A percentile compares a stretch with the other conserved stretches of the same genome.
Evolutionary conservation across 148 eudicot genomes (phyloP).

Genomic region (Nepenthes gracilis): DNA sequence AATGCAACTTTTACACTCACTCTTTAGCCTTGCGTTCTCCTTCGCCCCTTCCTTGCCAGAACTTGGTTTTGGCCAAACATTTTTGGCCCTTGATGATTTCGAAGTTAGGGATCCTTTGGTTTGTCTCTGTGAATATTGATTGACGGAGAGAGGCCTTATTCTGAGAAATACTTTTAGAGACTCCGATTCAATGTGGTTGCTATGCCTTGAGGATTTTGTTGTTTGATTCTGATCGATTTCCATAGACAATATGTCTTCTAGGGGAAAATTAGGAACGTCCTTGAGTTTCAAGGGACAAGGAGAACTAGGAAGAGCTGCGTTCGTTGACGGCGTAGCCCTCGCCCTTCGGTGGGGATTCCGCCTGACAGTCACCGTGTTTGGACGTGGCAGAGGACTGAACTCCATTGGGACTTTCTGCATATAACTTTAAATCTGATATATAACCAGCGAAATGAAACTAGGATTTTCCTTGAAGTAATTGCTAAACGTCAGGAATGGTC

Average conservation of each 20-base stretch:
- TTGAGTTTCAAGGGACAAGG: slow-evolving; percentile 1
- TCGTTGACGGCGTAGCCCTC: slow-evolving; percentile 32
- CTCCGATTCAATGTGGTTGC: slow-evolving; percentile 5
- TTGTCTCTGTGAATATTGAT: background rate
- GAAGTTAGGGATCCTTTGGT: background rate
- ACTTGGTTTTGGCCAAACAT: slow-evolving; percentile 39
- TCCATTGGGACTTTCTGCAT: too few species aligned
- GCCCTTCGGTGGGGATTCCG: slow-evolving; percentile 69
- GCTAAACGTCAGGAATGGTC: too few species aligned
- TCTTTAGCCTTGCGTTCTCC: slow-evolving; percentile 11
- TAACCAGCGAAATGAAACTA: too few species aligned
- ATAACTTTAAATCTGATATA: too few species aligned
- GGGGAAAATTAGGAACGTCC: slow-evolving; percentile 26
- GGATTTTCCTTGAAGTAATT: too few species aligned
- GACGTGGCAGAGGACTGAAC: slow-evolving; percentile 28
- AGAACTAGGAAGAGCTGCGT: slow-evolving; percentile 9
- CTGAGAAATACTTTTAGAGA: slow-evolving; percentile 59
- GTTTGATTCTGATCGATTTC: slow-evolving; percentile 16
- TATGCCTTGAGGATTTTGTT: background rate
- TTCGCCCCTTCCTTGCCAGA: background rate
- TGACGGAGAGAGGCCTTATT: slow-evolving; percentile 29
- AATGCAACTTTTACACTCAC: slow-evolving; percentile 23
- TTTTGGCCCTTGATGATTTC: slow-evolving; percentile 10
- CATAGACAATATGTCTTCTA: slow-evolving; percentile 26
- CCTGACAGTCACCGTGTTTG: slow-evolving; percentile 47